phyloP scores from a whole-genome alignment of 768 basidiomycete genomes.

The Asterophora parasitica region DNA sequence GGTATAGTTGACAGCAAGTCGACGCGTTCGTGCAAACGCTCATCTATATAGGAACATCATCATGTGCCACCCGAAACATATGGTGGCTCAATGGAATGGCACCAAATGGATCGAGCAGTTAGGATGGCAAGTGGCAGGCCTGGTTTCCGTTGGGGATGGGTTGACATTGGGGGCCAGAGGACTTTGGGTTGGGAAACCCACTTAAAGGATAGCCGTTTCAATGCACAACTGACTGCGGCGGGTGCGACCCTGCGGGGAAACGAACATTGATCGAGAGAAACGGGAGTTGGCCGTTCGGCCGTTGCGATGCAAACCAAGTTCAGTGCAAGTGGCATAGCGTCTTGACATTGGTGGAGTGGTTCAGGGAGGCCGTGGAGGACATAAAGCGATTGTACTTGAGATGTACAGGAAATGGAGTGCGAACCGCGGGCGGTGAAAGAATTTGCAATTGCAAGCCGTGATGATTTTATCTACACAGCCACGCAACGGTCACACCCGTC shows the following conservation, averaged over 20 bases:
- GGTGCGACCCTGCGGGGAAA: background rate
- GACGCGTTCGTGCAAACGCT: no score
- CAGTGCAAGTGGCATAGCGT: background rate
- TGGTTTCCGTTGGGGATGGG: background rate
- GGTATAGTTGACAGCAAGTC: no score
- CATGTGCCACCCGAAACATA: background rate
- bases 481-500: constrained; percentile 15
- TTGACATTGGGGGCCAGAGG: no score
- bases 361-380: background rate
- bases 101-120: background rate
- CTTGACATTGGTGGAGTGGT: background rate
- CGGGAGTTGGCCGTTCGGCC: background rate
- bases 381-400: no score
- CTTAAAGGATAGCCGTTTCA: background rate
- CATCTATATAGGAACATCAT: background rate
- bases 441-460: no score
- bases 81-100: background rate
- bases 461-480: constrained; percentile 13
- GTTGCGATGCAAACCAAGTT: background rate
- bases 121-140: background rate
- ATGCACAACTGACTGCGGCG: no score
- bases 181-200: background rate
- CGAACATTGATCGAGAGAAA: background rate
- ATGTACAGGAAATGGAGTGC: no score
- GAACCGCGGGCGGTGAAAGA: no score